Base-by-base conservation (phyloP, 2,329 filamentous ascomycete species). In the Sporothrix phasma region DNA sequence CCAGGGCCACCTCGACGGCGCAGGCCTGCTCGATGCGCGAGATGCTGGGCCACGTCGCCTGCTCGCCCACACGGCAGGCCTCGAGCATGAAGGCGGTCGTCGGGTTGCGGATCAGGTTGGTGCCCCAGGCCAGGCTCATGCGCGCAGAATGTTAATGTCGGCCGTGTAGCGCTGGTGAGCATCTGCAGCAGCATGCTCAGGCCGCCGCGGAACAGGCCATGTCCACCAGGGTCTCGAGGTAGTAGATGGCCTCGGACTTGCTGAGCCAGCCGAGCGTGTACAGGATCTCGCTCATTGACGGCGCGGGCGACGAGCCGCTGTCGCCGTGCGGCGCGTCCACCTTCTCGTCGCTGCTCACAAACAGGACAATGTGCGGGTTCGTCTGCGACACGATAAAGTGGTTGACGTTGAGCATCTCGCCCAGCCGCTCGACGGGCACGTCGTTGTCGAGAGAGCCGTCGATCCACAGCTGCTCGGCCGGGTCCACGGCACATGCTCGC, bases 361-460 rank as follows among this genome's bases (percentile, higher is more conserved):
- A 96, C 0, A 91, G 90, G 0, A 95, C 85, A 8, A 97, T 90
- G 70, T 97, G 93, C 0, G 93, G 93, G 70, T 97, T 97, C 60
- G 97, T 92, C 73, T 97, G 93, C 0, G 92, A 96, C 19, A 97
- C 93, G 69, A 97, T 97, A 72, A 97, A 97, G 73, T 97, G 93
- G 71, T 97, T 97, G 73, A 97, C 92, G 71, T 97, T 96, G 79
- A 97, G 96, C 88, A 97, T 92, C 72, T 96, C 92, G 0, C 92
- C 87, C 17, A 97, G 80, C 1, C 90, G 85, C 22, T 88, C 91
- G 85, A 96, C 96, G 1, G 93, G 93, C 2, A 97, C 79, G 73
- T 97, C 93, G 66, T 94, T 94, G 72, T 97, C 92, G 24, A 97
- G 90, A 0, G 92, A 97, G 0, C 93, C 93, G 73, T 97, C 93